Base-by-base conservation (phyloP, 2,329 filamentous ascomycete species). In the Epichloe aotearoae region DNA sequence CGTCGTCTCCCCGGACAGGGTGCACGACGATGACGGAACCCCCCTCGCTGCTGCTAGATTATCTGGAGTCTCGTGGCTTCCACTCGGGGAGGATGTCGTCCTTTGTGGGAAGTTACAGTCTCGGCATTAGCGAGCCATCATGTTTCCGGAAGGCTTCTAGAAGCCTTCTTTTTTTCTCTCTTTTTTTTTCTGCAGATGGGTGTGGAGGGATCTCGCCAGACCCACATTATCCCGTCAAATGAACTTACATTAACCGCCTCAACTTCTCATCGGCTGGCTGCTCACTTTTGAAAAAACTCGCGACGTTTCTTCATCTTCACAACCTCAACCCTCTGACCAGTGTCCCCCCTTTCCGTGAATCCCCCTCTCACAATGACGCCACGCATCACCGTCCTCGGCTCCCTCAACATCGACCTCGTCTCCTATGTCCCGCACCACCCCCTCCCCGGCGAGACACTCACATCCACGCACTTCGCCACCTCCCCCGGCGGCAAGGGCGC, bases 401-500 rank as follows among this genome's bases (percentile, higher is more conserved):
- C 91, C 36, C 82, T 98, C 54, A 97, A 97, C 70, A 87, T 88
- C 64, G 91, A 98, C 71, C 83, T 97, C 56, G 87, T 95, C 55
- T 90, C 88, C 40, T 83, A 88, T 60, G 93, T 93, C 36, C 75
- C 87, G 5, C 87, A 91, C 55, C 81, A 95, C 55, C 91, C 93
- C 1, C 71, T 76, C 1, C 83, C 85, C 1, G 93, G 91, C 57
- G 91, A 98, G 70, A 97, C 91, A 3, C 76, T 97, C 48, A 90
- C 86, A 2, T 79, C 88, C 46, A 82, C 73, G 56, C 82, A 80
- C 19, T 95, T 95, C 70, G 77, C 77, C 62, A 88, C 84, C 37
- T 89, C 86, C 42, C 86, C 86, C 33, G 93, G 91, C 60, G 91
- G 93, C 52, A 98, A 98, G 71, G 91, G 91, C 56, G 89, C 90